A percentile compares a stretch with the other conserved stretches of the same genome.
These are phyloP conservation scores for Amanita brunnescens DNA, from an alignment of 768 basidiomycete genomes.

Conservation along the genomic window DNA sequence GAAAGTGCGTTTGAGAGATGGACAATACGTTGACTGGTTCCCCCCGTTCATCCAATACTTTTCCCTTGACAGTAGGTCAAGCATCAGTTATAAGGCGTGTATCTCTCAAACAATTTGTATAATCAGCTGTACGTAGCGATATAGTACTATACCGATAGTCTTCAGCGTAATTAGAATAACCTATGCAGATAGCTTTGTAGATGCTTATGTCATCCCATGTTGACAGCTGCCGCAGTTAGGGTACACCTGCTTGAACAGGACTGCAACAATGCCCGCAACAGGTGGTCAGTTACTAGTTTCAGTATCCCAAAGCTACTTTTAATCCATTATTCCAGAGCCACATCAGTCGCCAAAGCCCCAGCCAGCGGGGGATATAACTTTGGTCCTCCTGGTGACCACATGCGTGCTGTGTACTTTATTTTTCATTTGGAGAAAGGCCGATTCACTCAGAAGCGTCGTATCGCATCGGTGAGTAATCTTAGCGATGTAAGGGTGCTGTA, in stretches of 20 bases:
- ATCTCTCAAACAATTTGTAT: background rate
- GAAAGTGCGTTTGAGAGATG: constrained; percentile 40
- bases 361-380: constrained; percentile 48
- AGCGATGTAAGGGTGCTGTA: background rate
- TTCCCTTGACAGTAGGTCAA: background rate
- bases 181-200: too few relatives aligned
- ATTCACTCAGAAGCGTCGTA: constrained; percentile 45
- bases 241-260: too few relatives aligned
- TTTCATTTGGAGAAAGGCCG: constrained; percentile 54
- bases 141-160: background rate
- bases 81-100: background rate
- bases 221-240: too few relatives aligned
- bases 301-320: background rate
- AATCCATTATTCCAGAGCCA: constrained; percentile 36
- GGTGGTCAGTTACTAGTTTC: constrained; percentile 4
- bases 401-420: constrained; percentile 51
- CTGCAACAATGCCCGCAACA: constrained; percentile 7
- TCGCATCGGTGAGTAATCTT: constrained; percentile 45
- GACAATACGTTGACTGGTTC: constrained; percentile 36
- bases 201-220: background rate
- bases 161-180: background rate
- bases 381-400: constrained; percentile 48
- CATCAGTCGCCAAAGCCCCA: constrained; percentile 50
- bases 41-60: too few relatives aligned
- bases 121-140: background rate